phyloP scores from a whole-genome alignment of 768 basidiomycete species.

The Mycena venus region DNA sequence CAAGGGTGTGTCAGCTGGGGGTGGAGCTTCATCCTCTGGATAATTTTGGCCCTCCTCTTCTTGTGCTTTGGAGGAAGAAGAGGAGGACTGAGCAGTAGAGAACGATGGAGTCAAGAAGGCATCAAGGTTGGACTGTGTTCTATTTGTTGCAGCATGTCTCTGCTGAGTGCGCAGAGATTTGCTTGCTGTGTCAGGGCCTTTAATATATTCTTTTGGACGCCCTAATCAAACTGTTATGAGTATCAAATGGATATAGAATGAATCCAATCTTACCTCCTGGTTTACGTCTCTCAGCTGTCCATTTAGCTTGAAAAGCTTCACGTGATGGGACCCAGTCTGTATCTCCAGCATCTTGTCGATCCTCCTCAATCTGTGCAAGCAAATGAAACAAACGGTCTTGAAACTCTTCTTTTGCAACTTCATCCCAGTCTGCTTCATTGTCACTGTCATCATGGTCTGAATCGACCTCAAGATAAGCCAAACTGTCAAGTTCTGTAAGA shows the following conservation, averaged over 20 bases:
- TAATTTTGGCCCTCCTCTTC: not conserved
- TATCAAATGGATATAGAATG: not conserved
- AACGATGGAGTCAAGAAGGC: not conserved
- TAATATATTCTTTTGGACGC: not conserved
- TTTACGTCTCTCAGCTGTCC: not conserved
- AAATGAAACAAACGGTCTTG: not conserved
- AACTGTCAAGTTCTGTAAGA: constrained; percentile 5
- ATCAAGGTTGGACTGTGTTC: not conserved
- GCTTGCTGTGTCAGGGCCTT: not conserved
- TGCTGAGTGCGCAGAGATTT: not conserved
- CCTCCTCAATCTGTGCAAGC: constrained; percentile 2
- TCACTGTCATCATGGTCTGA: constrained; percentile 1
- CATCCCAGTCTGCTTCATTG: constrained; percentile 10
- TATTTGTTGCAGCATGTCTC: not conserved
- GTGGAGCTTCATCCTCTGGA: not conserved
- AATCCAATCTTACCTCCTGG: not conserved
- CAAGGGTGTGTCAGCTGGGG: not conserved
- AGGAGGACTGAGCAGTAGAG: not conserved
- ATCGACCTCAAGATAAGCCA: constrained; percentile 6
- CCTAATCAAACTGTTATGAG: not conserved
- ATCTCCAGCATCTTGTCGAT: constrained; percentile 6
- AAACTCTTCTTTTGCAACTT: constrained; percentile 7
- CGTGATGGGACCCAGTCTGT: not conserved
- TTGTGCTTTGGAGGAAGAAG: not conserved
- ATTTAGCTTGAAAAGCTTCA: not conserved